A percentile compares a stretch with the other conserved stretches of the same genome.
Evolutionary conservation across 106 monocot genomes (phyloP).

Genomic region (Gastrodia elata): DNA sequence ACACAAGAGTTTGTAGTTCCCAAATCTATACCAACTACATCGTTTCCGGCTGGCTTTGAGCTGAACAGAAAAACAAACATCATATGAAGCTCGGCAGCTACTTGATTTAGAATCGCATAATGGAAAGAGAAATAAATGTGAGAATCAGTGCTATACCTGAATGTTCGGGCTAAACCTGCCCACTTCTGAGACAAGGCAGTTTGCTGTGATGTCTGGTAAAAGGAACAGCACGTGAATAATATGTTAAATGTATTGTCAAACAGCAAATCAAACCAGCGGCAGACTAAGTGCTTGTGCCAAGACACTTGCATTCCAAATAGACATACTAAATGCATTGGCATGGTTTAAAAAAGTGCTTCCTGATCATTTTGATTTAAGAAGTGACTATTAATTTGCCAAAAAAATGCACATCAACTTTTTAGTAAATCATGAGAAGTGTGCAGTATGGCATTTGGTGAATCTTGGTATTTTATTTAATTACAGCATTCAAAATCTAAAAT

Average conservation of each 20-base stretch:
- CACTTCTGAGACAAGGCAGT: background rate
- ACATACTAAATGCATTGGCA: too few species aligned
- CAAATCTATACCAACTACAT: constrained; percentile 73
- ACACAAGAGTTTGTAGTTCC: constrained; percentile 89
- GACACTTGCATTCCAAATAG: too few species aligned
- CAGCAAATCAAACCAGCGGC: background rate
- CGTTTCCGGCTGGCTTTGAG: constrained; percentile 45
- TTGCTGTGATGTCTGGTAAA: constrained; percentile 7
- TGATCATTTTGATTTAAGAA: too few species aligned
- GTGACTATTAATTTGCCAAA: too few species aligned
- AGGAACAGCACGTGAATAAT: background rate
- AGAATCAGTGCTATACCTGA: background rate
- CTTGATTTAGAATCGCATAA: background rate
- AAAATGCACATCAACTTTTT: too few species aligned
- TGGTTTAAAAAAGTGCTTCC: too few species aligned
- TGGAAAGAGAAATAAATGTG: background rate
- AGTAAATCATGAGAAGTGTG: too few species aligned
- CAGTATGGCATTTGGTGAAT: too few species aligned
- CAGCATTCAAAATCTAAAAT: too few species aligned
- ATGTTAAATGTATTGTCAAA: background rate
- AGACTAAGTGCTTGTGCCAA: background rate
- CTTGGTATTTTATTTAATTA: too few species aligned
- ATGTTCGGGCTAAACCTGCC: constrained; percentile 7
- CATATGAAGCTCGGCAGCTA: background rate
- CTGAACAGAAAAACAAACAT: constrained; percentile 14